Conservation (phyloP, 257 asterid genomes). For the Paraleonurus japonicus region DNA sequence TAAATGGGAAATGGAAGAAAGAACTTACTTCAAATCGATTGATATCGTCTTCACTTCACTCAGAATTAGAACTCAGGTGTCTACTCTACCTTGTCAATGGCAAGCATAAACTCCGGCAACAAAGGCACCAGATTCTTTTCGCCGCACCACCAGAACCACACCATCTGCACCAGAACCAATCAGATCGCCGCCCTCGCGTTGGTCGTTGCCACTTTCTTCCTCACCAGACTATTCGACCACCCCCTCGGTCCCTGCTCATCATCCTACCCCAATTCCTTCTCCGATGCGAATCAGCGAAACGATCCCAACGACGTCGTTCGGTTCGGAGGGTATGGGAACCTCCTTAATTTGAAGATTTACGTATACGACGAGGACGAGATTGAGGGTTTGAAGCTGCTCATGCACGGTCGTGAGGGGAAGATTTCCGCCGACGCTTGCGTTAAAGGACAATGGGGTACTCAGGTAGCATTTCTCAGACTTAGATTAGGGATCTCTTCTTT, state of each 20-base stretch:
- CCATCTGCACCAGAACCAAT: slow-evolving; percentile 64
- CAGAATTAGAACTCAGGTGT: background rate
- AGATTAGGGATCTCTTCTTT: background rate
- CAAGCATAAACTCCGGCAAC: slow-evolving; percentile 37
- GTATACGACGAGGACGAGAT: slow-evolving; percentile 83
- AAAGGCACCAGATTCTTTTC: slow-evolving; percentile 39
- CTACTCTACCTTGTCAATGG: slow-evolving; percentile 26
- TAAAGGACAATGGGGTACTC: slow-evolving; percentile 97
- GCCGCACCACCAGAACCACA: slow-evolving; percentile 30
- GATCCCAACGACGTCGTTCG: slow-evolving; percentile 32
- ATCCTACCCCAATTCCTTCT: slow-evolving; percentile 21
- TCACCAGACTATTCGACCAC: slow-evolving; percentile 75
- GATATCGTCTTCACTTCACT: background rate
- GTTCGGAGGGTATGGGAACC: slow-evolving; percentile 41
- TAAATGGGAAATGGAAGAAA: too few relatives aligned
- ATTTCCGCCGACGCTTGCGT: slow-evolving; percentile 67
- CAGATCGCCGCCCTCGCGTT: slow-evolving; percentile 82
- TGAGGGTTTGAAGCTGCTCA: slow-evolving; percentile 63
- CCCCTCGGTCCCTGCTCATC: slow-evolving; percentile 39
- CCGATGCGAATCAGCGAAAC: slow-evolving; percentile 20
- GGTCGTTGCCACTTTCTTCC: slow-evolving; percentile 68
- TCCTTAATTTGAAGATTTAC: slow-evolving; percentile 68
- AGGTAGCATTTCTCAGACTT: slow-evolving; percentile 40
- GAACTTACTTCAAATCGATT: too few relatives aligned
- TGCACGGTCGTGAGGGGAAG: slow-evolving; percentile 78